Evolutionary conservation across 2,329 filamentous ascomycete species (phyloP), one percentile per base, ranked within the genome.

Genomic region (Aphanoascus verrucosus): DNA sequence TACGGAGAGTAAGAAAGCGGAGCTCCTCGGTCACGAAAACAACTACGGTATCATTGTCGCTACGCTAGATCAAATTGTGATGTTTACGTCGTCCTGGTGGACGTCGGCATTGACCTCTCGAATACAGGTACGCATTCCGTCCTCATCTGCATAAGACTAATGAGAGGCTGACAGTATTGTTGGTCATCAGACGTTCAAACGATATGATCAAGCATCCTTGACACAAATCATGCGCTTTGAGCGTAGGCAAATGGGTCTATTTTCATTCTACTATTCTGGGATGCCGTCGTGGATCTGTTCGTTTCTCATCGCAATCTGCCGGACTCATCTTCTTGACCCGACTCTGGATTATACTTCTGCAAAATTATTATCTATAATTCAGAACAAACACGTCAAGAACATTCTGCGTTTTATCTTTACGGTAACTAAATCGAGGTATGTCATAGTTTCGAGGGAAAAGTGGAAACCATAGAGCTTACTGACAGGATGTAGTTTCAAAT

Each of bases 41-140:
- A 70, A 72, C 40, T 72, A 68, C 53, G 71, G 71, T 9, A 57
- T 73, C 48, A 57, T 69, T 6, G 66, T 73, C 58, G 66, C 69
- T 38, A 70, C 67, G 20, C 46, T 71, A 28, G 71, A 73, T 55
- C 69, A 72, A 51, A 55, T 71, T 8, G 62, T 64, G n/a, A 65
- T 67, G 14, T 70, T 72, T 49, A 61, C 70, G n/a, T 63, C 67
- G 2, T 67, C 66, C 7, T 73, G 71, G 70, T 72, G 69, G 69
- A 64, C 69, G 8, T 64, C 61, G 9, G 68, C 69, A 19, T 60
- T 73, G 11, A 60, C 64, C 23, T 61, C 63, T 8, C 63, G 70
- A 46, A 65, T 73, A 54, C 65, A 68, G 63, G 71, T 72, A 60
- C 63, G 58, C 41, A 12, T 28, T 4, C 7, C 34, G 1, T 31